Base-by-base conservation (phyloP, 768 basidiomycete genomes). In the Nevesoporus exiguus region DNA sequence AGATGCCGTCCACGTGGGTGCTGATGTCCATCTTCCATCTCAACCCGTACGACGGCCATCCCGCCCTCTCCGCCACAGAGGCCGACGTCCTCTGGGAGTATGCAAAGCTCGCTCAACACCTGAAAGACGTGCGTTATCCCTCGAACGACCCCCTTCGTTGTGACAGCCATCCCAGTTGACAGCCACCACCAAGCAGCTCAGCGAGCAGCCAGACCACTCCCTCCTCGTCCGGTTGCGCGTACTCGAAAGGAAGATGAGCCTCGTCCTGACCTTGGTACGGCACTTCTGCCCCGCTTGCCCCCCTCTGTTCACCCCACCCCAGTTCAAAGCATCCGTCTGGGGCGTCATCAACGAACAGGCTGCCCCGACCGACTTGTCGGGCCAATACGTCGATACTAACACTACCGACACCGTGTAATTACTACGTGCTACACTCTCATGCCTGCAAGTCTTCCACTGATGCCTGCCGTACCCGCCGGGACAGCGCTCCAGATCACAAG, bases 291-390 rank as follows among this genome's bases (percentile, higher is more conserved):
- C 22, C 31, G 29, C 51, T 46, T 17, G 33, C 40, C 27, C 24
- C 27, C 15, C 29, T 7, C n/a, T 7, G 24, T 62, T 55, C 58
- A 61, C 31, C 31, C 44, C 47, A 0, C 21, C 21, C 19, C 61
- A 94, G 92, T 98, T 94, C 82, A 95, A 97, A 73, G 93, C 89
- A 0, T 96, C 95, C 11, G 93, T 96, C 1, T 96, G 93, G 93
- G 91, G 88, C 14, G 88, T 95, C 50, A 87, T 97, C 67, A 90
- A 88, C 67, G 87, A 91, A 62, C 86, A 89, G 62, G 80, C 82
- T 30, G 65, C 56, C n/a, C 37, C 37, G 48, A 58, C 49, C 11
- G 62, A 59, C 46, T 50, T 40, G 40, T 53, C 61, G 13, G 62
- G 41, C 21, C 53, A 60, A 46, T 56, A 59, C 22, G 48, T 59